These are phyloP conservation scores for Alternaria sp. DNA, from an alignment of 2,329 filamentous ascomycete species.

Conservation along the genomic window DNA sequence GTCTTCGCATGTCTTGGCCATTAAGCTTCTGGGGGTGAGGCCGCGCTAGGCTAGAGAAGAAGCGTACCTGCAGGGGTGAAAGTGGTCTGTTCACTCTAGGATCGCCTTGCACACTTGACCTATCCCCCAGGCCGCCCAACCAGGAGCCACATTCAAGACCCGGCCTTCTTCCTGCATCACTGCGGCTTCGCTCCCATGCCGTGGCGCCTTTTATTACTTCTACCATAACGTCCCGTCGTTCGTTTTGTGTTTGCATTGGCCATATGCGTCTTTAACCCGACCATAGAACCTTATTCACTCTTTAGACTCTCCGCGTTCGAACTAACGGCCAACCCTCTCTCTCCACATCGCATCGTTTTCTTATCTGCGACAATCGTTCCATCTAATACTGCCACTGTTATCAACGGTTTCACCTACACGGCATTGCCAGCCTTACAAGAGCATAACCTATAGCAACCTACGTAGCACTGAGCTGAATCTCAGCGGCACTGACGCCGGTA, in stretches of 20 bases:
- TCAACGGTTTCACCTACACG: conserved; percentile 10
- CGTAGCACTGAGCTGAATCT: conserved; percentile 16
- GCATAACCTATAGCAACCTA: conserved; percentile 22
- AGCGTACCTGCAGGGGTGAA: conserved; percentile 38
- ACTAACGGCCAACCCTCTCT: conserved; percentile 17
- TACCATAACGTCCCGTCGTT: conserved; percentile 36
- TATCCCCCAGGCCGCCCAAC: conserved; percentile 40
- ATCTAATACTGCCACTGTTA: conserved; percentile 14
- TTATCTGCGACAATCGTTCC: conserved; percentile 33
- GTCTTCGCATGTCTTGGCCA: conserved; percentile 35
- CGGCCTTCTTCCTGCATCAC: conserved; percentile 32
- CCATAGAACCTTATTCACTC: conserved; percentile 33
- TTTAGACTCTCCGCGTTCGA: conserved; percentile 29
- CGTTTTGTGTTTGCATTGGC: conserved; percentile 34
- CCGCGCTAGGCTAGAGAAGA: conserved; percentile 33
- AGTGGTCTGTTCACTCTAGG: conserved; percentile 33
- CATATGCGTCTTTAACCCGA: conserved; percentile 36
- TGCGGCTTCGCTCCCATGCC: conserved; percentile 36
- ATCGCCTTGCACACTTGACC: conserved; percentile 36
- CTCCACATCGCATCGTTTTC: conserved; percentile 30
- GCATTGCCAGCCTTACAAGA: conserved; percentile 8
- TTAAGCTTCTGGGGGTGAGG: conserved; percentile 30
- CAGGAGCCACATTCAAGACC: conserved; percentile 39
- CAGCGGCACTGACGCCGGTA: conserved; percentile 21
- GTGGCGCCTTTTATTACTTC: conserved; percentile 41